These are phyloP conservation scores for Amanita exitialis DNA, from an alignment of 768 basidiomycete genomes.

Conservation along the genomic window DNA sequence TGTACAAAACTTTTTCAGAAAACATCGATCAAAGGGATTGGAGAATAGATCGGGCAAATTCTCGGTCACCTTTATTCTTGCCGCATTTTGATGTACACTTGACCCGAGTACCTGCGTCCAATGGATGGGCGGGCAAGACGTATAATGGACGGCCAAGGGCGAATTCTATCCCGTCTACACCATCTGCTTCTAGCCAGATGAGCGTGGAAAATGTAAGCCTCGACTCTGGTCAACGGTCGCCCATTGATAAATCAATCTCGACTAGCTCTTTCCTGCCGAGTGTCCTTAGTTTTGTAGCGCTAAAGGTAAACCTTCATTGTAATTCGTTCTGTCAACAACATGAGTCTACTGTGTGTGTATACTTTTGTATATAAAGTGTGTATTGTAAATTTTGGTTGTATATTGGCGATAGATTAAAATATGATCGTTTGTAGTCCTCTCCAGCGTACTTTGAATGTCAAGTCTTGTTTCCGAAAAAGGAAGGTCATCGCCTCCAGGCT, in stretches of 20 bases:
- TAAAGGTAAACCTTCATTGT: not conserved
- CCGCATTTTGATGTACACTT: not conserved
- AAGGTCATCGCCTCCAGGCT: not conserved
- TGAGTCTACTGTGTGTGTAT: not conserved
- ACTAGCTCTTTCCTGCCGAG: constrained; percentile 18
- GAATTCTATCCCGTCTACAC: constrained; percentile 4
- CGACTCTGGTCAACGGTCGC: not conserved
- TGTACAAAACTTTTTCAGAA: not conserved
- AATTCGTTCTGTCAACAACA: not conserved
- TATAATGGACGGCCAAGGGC: not conserved
- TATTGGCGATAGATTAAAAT: not conserved
- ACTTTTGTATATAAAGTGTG: not conserved
- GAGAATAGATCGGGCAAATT: not conserved
- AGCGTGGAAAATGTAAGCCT: constrained; percentile 13
- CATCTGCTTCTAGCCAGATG: constrained; percentile 8
- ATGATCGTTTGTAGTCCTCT: not conserved
- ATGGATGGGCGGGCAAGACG: not conserved
- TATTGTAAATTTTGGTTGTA: not conserved
- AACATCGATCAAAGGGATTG: not conserved
- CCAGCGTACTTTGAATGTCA: constrained; percentile 11
- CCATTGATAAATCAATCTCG: not conserved
- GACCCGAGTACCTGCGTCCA: not conserved
- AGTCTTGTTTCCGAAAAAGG: not conserved
- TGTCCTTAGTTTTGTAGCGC: constrained; percentile 11
- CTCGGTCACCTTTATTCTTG: not conserved